A percentile compares a stretch with the other conserved stretches of the same genome.
Evolutionary conservation across 1,139 yeast genomes (phyloP).

Genomic region (Sugiyamaella castrensis): DNA sequence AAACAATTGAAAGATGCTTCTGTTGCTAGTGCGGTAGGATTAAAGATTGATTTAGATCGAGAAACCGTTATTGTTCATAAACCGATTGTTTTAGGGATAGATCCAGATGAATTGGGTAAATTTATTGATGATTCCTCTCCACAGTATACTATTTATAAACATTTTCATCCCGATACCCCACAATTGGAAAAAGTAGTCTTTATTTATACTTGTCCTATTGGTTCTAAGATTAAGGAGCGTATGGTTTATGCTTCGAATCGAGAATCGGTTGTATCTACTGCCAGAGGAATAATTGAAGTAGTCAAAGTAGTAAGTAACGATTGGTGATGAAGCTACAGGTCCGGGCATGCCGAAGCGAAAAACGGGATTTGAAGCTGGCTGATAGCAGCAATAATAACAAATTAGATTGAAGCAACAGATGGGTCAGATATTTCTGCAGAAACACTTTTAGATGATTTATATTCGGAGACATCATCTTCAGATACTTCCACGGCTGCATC

Average conservation of each 20-base stretch:
- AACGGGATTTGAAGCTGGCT: too few relatives aligned
- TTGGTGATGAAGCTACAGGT: conserved; percentile 11
- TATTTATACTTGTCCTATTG: conserved; percentile 86
- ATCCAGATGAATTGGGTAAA: conserved; percentile 29
- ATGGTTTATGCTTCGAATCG: conserved; percentile 91
- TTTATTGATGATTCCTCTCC: conserved; percentile 44
- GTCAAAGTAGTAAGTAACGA: conserved; percentile 26
- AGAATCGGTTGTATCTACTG: conserved; percentile 57
- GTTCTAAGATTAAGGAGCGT: conserved; percentile 83
- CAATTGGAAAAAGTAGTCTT: conserved; percentile 44
- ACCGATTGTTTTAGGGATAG: conserved; percentile 7
- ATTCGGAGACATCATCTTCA: conserved; percentile 13
- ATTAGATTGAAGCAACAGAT: conserved; percentile 35
- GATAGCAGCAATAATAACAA: background rate
- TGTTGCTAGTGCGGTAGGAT: conserved; percentile 20
- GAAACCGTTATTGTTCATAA: conserved; percentile 38
- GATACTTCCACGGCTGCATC: conserved; percentile 5
- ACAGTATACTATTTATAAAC: conserved; percentile 59
- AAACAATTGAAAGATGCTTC: conserved; percentile 12
- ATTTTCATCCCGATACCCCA: conserved; percentile 22
- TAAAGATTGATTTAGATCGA: conserved; percentile 36
- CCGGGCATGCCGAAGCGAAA: background rate
- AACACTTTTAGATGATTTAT: conserved; percentile 22
- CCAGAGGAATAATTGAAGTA: conserved; percentile 33
- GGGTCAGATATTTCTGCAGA: conserved; percentile 28